phyloP scores from a whole-genome alignment of 2,329 filamentous ascomycete genomes.

The Botrytis tulipae region DNA sequence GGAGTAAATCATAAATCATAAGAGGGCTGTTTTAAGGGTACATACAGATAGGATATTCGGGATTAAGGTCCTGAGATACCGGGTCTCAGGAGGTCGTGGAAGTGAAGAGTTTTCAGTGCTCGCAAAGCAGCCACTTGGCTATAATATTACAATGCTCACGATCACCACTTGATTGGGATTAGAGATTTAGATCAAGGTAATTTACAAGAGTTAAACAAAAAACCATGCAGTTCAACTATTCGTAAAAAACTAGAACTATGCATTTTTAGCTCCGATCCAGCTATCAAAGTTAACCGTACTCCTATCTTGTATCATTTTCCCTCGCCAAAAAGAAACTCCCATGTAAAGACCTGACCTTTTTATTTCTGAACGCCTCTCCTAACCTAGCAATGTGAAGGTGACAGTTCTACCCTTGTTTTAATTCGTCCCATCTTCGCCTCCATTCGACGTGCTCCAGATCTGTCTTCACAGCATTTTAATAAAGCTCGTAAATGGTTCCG shows the following conservation, averaged over 20 bases:
- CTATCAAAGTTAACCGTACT: too few species aligned
- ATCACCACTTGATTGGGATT: background rate
- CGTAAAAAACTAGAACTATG: too few species aligned
- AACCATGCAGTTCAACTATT: background rate
- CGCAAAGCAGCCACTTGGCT: background rate
- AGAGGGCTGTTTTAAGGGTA: background rate
- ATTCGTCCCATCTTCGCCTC: background rate
- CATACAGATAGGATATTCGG: background rate
- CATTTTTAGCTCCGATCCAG: background rate
- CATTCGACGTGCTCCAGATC: background rate
- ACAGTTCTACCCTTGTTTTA: background rate
- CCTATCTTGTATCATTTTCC: background rate
- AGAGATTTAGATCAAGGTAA: background rate
- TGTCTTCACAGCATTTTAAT: background rate
- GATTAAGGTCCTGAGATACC: background rate
- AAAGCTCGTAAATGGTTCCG: background rate
- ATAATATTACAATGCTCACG: background rate
- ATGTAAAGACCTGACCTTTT: background rate
- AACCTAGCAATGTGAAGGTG: background rate
- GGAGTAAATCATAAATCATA: background rate
- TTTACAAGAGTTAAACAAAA: background rate
- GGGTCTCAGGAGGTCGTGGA: background rate
- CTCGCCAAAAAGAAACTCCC: background rate
- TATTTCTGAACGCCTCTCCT: background rate
- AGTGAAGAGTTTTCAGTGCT: background rate